Evolutionary conservation across 148 eudicot species (phyloP).

Genomic region (Rhododendron henanense): DNA sequence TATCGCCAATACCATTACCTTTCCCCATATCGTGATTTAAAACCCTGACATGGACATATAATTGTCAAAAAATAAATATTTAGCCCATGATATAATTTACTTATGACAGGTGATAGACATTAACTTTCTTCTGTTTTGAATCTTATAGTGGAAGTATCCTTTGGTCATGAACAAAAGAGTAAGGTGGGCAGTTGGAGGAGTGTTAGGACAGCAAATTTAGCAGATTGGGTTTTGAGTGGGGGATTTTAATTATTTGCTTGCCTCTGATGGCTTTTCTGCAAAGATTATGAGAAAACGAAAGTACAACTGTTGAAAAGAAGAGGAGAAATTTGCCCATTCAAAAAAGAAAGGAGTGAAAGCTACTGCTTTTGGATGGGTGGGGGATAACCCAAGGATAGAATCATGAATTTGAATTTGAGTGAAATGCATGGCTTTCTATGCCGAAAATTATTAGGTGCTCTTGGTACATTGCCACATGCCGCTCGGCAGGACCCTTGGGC

Average conservation of each 20-base stretch:
- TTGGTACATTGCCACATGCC: neutral
- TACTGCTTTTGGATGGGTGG: neutral
- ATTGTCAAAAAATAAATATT: neutral
- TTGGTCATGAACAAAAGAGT: neutral
- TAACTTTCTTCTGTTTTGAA: neutral
- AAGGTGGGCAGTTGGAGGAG: constrained; percentile 1
- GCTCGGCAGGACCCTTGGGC: neutral
- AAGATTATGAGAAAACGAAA: constrained; percentile 7
- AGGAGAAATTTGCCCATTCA: neutral
- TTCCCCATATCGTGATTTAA: no score
- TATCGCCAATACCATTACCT: no score
- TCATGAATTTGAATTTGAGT: constrained; percentile 4
- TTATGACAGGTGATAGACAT: neutral
- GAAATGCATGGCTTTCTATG: neutral
- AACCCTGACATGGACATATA: neutral
- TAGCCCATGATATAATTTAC: neutral
- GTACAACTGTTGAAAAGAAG: neutral
- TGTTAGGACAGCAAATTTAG: constrained; percentile 9
- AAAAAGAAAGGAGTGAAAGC: neutral
- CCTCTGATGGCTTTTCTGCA: neutral
- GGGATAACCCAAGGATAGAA: neutral
- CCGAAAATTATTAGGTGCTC: neutral
- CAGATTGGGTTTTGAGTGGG: constrained; percentile 4
- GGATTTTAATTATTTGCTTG: neutral
- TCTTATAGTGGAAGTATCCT: neutral